Percentiles rank a stretch among this genome's conserved stretches.
Conservation (phyloP, 768 basidiomycete species). For the Leucogyrophana mollusca region DNA sequence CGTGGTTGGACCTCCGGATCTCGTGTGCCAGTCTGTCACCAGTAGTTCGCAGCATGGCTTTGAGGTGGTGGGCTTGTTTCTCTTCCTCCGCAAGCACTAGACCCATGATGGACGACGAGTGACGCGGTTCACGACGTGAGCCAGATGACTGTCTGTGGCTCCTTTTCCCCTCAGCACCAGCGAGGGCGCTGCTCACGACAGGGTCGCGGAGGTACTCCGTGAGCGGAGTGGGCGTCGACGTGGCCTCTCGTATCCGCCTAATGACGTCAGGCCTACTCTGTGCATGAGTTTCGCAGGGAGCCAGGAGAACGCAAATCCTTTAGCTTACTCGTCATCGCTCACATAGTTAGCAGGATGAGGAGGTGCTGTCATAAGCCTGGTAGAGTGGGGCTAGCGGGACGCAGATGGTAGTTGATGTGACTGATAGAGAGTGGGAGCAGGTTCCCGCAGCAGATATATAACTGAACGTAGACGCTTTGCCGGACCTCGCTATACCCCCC, state of each 20-base stretch:
- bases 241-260: slow-evolving; percentile 42
- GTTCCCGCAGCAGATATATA: slow-evolving; percentile 5
- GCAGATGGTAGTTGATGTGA: slow-evolving; percentile 4
- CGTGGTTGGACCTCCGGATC: slow-evolving; percentile 52
- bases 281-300: slow-evolving; percentile 9
- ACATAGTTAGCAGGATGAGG: slow-evolving; percentile 15
- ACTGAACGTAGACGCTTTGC: slow-evolving; percentile 3
- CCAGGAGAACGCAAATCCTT: neutral
- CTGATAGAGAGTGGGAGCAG: slow-evolving; percentile 3
- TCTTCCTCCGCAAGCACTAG: slow-evolving; percentile 54
- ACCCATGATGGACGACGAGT: slow-evolving; percentile 37
- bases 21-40: slow-evolving; percentile 57
- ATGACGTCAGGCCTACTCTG: slow-evolving; percentile 32
- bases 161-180: slow-evolving; percentile 29
- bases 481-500: slow-evolving; percentile 5
- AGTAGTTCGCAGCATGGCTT: slow-evolving; percentile 48
- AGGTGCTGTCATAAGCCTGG: slow-evolving; percentile 23
- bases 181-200: slow-evolving; percentile 32
- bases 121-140: slow-evolving; percentile 37
- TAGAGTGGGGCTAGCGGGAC: slow-evolving; percentile 3
- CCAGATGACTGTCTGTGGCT: slow-evolving; percentile 31
- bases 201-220: slow-evolving; percentile 45
- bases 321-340: neutral
- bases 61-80: slow-evolving; percentile 53
- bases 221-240: slow-evolving; percentile 44